Base-by-base conservation (phyloP, 208 protist genomes). In the Leishmania tarentolae region DNA sequence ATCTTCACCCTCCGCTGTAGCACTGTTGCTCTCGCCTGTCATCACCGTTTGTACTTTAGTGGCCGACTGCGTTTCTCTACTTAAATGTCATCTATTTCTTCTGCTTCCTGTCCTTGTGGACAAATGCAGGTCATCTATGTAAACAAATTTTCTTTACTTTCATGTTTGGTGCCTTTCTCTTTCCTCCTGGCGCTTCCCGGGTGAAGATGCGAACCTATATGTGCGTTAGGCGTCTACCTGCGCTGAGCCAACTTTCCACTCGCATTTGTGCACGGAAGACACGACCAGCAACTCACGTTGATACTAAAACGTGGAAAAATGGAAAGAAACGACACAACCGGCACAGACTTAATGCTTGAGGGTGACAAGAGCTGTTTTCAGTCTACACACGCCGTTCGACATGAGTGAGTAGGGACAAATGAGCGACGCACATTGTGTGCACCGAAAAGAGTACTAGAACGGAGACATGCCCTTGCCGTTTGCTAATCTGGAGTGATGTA, bases 31-130 rank as follows among this genome's bases (percentile, higher is more conserved):
- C 53, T 44, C 65, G 75, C 46, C 79, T 76, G 50, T 75, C 44
- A 47, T 46, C 50, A 28, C 11, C 8, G 15, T 15, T 8, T 31
- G 3, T n/a, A 3, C 53, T 47, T n/a, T 56, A 24, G 46, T 73
- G n/a, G n/a, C n/a, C n/a, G n/a, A n/a, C n/a, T n/a, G 50, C 65
- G 46, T 44, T 40, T 57, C 52, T 47, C 74, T 77, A 42, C 76
- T 71, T 68, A 37, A 3, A 75, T n/a, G n/a, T 56, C n/a, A n/a
- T 57, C 37, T 57, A 35, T 75, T n/a, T 21, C 7, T 24, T 46
- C 35, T 63, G 28, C 63, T 75, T 24, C 11, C 19, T 57, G 11
- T 3, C 4, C 17, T n/a, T 3, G 17, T 42, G 72, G 50, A 2
- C 3, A 19, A 40, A 37, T 57, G 46, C 72, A 44, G 47, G 72